Evolutionary conservation across 345 rosid genomes (phyloP).

Genomic region (Mallotus nudiflorus): DNA sequence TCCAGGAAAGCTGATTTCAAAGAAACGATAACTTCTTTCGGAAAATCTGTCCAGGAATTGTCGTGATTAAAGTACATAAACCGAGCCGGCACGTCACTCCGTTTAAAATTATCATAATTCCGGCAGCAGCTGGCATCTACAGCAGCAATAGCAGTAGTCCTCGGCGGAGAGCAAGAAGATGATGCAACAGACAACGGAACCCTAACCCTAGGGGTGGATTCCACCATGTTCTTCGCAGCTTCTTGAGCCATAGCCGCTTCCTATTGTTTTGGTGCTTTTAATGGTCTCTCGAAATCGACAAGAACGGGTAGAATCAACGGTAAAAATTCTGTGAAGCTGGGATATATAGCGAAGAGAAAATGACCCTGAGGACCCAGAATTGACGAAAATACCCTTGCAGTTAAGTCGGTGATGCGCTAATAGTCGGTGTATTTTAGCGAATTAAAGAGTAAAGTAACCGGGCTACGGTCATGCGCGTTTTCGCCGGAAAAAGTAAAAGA

Average conservation of each 20-base stretch:
- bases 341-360: background rate
- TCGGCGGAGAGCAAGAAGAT: background rate
- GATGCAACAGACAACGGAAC: background rate
- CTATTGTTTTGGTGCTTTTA: too few relatives aligned
- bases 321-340: background rate
- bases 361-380: too few relatives aligned
- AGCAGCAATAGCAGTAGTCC: background rate
- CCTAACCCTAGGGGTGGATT: conserved; percentile 12
- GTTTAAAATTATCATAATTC: background rate
- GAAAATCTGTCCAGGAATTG: conserved; percentile 39
- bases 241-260: conserved; percentile 5
- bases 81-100: conserved; percentile 18
- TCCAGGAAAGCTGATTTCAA: conserved; percentile 29
- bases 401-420: background rate
- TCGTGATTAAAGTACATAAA: conserved; percentile 37
- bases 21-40: conserved; percentile 24
- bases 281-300: background rate
- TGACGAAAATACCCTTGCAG: too few relatives aligned
- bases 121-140: background rate
- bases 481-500: background rate
- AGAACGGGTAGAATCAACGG: background rate
- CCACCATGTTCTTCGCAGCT: conserved; percentile 15
- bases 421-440: background rate
- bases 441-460: too few relatives aligned
- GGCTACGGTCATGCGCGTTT: background rate